These are phyloP conservation scores for Pisolithus tinctorius DNA, from an alignment of 768 basidiomycete species.

Conservation along the genomic window DNA sequence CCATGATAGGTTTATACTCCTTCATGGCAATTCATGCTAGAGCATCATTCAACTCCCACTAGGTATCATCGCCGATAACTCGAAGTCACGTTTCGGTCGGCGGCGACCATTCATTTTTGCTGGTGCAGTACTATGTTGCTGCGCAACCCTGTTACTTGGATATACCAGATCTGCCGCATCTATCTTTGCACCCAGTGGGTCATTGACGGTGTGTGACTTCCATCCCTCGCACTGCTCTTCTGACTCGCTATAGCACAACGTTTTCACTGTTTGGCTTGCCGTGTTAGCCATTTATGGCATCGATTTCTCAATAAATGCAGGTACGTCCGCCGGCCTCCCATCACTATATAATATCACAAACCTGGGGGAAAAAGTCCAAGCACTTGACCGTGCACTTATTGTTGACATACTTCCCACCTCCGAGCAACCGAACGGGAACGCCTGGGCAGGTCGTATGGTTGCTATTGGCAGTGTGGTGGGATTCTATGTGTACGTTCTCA, in stretches of 20 bases:
- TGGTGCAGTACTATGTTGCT: conserved; percentile 57
- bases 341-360: background rate
- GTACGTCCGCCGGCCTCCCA: conserved; percentile 18
- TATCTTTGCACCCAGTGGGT: conserved; percentile 32
- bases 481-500: conserved; percentile 65
- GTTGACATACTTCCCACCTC: conserved; percentile 76
- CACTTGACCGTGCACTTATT: conserved; percentile 83
- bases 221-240: background rate
- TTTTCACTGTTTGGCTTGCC: conserved; percentile 70
- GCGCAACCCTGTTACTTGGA: conserved; percentile 76
- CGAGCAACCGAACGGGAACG: conserved; percentile 80
- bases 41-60: background rate
- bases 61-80: conserved; percentile 76
- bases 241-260: conserved; percentile 42
- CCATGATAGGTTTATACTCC: conserved; percentile 58
- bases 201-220: conserved; percentile 26
- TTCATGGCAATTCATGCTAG: background rate
- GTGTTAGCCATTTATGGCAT: conserved; percentile 62
- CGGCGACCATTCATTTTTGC: conserved; percentile 80
- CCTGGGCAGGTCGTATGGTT: conserved; percentile 94
- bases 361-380: conserved; percentile 51
- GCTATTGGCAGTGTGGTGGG: conserved; percentile 81
- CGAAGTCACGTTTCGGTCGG: conserved; percentile 76
- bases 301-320: conserved; percentile 59
- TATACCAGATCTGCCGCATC: conserved; percentile 67